These are phyloP conservation scores for Eucalyptus shirleyi DNA, from an alignment of 345 rosid species.

Conservation along the genomic window DNA sequence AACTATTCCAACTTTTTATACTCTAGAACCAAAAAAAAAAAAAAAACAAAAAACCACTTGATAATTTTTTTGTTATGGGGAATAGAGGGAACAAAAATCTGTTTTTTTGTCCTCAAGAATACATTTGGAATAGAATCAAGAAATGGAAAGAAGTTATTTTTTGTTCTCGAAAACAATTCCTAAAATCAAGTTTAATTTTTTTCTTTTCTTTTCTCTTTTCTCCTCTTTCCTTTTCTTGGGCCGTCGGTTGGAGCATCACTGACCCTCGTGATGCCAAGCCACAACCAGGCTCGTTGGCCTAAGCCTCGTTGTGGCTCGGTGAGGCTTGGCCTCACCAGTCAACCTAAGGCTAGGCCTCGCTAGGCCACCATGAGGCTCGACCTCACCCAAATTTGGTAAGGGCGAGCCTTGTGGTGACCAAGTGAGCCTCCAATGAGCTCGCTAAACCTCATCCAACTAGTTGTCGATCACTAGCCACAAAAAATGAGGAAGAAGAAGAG, in stretches of 20 bases:
- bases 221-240: no score
- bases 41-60: accelerated
- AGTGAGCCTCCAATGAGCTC: accelerated
- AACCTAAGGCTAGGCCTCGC: accelerated
- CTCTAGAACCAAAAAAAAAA: no score
- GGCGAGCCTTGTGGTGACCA: accelerated
- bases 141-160: accelerated
- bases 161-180: accelerated
- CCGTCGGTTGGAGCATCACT: accelerated
- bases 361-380: accelerated
- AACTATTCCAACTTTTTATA: no score
- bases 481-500: no score
- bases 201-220: no score
- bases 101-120: accelerated
- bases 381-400: accelerated
- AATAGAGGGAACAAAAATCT: no score
- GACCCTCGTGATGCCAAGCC: accelerated
- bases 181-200: no score
- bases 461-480: accelerated
- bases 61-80: accelerated
- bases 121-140: no score
- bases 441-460: accelerated
- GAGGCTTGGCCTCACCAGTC: accelerated
- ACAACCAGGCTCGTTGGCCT: accelerated
- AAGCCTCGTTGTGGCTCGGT: accelerated